Conservation (phyloP, 257 asterid genomes). For the Forsythia suspensa region DNA sequence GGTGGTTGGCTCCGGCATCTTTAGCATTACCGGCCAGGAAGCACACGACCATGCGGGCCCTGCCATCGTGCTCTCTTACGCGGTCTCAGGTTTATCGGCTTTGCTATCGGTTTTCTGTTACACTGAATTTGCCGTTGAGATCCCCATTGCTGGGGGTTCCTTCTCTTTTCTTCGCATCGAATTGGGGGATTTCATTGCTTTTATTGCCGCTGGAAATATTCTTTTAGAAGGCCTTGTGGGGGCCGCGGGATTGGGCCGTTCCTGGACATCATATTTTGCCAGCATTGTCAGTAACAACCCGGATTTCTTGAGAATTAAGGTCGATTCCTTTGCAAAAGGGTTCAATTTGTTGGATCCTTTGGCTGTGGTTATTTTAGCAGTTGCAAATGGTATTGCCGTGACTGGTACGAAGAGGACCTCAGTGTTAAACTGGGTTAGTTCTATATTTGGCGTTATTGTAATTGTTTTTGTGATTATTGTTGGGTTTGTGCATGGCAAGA, state of each 20-base stretch:
- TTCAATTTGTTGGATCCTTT: conserved; percentile 82
- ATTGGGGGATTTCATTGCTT: conserved; percentile 90
- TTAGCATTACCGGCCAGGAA: conserved; percentile 86
- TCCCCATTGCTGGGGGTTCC: conserved; percentile 93
- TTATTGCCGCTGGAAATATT: conserved; percentile 87
- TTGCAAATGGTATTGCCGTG: conserved; percentile 77
- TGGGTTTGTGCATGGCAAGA: conserved; percentile 64
- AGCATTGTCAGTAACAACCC: conserved; percentile 56
- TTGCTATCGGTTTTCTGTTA: conserved; percentile 82
- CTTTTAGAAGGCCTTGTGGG: conserved; percentile 83
- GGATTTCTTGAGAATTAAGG: conserved; percentile 55
- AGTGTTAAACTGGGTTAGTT: conserved; percentile 64
- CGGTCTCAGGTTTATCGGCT: conserved; percentile 83
- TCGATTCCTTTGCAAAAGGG: conserved; percentile 67
- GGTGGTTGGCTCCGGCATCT: conserved; percentile 94
- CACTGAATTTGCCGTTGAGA: conserved; percentile 87
- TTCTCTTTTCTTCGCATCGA: conserved; percentile 85
- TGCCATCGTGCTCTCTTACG: conserved; percentile 77
- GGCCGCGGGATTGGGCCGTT: conserved; percentile 93
- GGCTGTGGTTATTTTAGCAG: conserved; percentile 56
- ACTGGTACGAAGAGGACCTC: conserved; percentile 70
- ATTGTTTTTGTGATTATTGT: conserved; percentile 74
- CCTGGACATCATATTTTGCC: conserved; percentile 90
- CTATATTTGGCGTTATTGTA: conserved; percentile 48
- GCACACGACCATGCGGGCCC: conserved; percentile 76